Conservation (phyloP, 2,329 filamentous ascomycete genomes). For the Lachnellula hyalina region DNA sequence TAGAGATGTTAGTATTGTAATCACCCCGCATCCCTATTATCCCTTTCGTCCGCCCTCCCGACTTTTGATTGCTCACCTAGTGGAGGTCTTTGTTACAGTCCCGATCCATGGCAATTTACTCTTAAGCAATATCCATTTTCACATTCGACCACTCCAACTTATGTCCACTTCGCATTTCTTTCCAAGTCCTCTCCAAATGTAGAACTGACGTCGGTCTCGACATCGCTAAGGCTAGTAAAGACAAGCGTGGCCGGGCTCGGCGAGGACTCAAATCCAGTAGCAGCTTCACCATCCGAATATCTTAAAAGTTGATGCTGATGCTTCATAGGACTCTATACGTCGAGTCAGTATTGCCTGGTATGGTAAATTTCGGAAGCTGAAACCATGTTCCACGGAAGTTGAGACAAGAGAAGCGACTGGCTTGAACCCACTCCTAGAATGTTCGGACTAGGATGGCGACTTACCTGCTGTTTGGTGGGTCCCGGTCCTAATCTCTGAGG, state of each 20-base stretch:
- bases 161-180: not conserved
- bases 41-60: not conserved
- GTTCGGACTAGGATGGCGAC: too few species aligned
- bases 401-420: too few species aligned
- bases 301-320: not conserved
- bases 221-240: conserved; percentile 1
- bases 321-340: not conserved
- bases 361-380: too few species aligned
- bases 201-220: conserved; percentile 9
- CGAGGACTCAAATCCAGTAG: not conserved
- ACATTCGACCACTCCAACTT: too few species aligned
- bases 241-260: not conserved
- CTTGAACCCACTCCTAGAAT: too few species aligned
- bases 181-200: conserved; percentile 7
- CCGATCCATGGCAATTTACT: too few species aligned
- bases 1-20: not conserved
- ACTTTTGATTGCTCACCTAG: not conserved
- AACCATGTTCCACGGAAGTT: too few species aligned
- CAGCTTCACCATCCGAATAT: not conserved
- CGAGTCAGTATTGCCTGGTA: not conserved
- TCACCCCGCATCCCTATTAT: not conserved
- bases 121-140: too few species aligned
- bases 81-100: too few species aligned
- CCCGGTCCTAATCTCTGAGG: not conserved
- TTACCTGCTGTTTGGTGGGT: too few species aligned